Evolutionary conservation across 345 rosid genomes (phyloP), one percentile per base, ranked within the genome.

Genomic region (Hypericum perforatum): DNA sequence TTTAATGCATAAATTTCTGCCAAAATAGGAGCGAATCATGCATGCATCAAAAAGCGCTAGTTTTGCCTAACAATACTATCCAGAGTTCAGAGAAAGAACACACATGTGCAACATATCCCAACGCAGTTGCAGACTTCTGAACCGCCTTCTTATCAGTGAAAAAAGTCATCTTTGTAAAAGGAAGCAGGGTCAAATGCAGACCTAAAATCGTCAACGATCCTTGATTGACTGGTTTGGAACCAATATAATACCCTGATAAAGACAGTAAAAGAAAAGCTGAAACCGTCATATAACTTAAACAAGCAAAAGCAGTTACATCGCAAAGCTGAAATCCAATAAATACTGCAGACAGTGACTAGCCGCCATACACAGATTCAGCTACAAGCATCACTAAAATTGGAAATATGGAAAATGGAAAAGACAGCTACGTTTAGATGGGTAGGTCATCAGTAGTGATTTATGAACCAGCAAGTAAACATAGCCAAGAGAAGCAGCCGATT

Each of bases 91-190:
- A 62, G 76, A 70, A 56, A 44, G 69, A 69, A 77, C 98, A 43
- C 61, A 89, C 99, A 64, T 92, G 99, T 39, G 97, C 95, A 54
- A 79, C 86, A 61, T 86, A 89, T 78, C 91, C 99, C 56, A 94
- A 63, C 61, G 89, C 97, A 57, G 89, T 77, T 73, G 94, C 83
- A 32, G 94, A 84, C 75, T 73, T 89, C 80, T 84, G 97, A 56
- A 84, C 88, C 78, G 85, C 99, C 76, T 88, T 88, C 74, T 86
- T 94, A 58, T 89, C 83, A 9, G 86, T 85, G 74, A 89, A 89
- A 72, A 89, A 81, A 70, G 91, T 94, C 71, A 82, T 82, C 85
- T 82, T 89, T 56, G 95, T 80, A 65, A 84, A 81, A 7, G 97
- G 95, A 76, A 78, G 72, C 87, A 84, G 77, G 39, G 80, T 78